Evolutionary conservation across 768 basidiomycete species (phyloP), one percentile per base, ranked within the genome.

Genomic region (Mycena epipterygia): DNA sequence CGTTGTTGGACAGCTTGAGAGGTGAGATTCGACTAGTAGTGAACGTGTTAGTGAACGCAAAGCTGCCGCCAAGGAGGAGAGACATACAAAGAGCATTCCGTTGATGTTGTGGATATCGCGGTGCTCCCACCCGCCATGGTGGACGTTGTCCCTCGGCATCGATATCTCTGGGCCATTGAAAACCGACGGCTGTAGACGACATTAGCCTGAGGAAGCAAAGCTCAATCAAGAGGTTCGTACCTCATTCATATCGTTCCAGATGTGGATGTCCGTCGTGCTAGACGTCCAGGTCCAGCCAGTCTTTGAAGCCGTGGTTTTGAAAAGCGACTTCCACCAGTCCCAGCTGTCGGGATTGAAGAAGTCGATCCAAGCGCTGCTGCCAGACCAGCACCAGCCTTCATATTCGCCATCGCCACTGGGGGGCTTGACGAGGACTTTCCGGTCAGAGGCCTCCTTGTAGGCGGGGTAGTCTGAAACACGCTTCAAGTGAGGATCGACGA

Each of bases 211-310:
- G 23, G 16, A 27, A 23, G 8, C 23, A 3, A 17, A 17, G 5
- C n/a, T 14, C 5, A 48, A 27, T 25, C 5, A 48, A 23, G 56
- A 33, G 23, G 48, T 30, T 65, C 85, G 11, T 58, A 95, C 95
- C 89, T 99, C 98, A 74, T 98, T 98, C 98, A 99, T 99, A 78
- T 99, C 98, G 78, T 99, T 99, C 98, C 98, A 99, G 74, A 99
- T 96, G 79, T 92, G 92, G 17, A 98, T 88, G 73, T 90, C 89
- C 33, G 91, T 89, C 2, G 95, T 95, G 73, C 96, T 94, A 71
- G 94, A 82, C 0, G 85, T 89, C 93, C 95, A 95, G 9, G 89
- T 84, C 89, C 91, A 95, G n/a, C 85, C 88, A 68, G 85, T 85
- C 75, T 80, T 83, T 35, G 84, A 81, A 55, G 83, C 80, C 70